Percentiles rank a stretch among this genome's conserved stretches.
phyloP scores from a whole-genome alignment of 2,329 filamentous ascomycete species.

The Ciborinia camelliae region DNA sequence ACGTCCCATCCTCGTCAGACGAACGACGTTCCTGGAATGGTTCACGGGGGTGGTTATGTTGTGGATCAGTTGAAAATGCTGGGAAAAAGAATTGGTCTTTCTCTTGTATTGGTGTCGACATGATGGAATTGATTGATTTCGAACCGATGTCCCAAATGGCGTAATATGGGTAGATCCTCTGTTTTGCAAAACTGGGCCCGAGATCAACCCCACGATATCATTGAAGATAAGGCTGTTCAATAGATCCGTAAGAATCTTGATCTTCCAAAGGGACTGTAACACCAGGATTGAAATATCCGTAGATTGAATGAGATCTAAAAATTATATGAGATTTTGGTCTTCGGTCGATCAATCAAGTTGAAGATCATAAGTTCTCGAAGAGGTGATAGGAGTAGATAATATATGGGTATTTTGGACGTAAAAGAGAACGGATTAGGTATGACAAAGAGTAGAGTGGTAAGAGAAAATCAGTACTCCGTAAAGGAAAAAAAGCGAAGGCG shows the following conservation, averaged over 20 bases:
- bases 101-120: conserved; percentile 35
- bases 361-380: conserved; percentile 12
- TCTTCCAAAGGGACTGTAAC: background rate
- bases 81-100: conserved; percentile 37
- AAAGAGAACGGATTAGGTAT: background rate
- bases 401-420: background rate
- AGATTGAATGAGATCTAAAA: background rate
- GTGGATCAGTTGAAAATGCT: conserved; percentile 29
- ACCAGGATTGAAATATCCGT: background rate
- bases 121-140: conserved; percentile 12
- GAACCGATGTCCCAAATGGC: background rate
- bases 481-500: background rate
- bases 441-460: too few species aligned
- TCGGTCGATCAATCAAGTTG: background rate
- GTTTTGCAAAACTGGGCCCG: conserved; percentile 8
- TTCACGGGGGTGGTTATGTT: background rate
- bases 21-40: conserved; percentile 27
- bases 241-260: background rate
- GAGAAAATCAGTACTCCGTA: conserved; percentile 6
- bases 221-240: background rate
- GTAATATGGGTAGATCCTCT: conserved; percentile 12
- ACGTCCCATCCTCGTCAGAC: conserved; percentile 38
- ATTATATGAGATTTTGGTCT: background rate
- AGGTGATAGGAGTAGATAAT: background rate
- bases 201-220: conserved; percentile 15